These are phyloP conservation scores for Myxozyma nipponensis DNA, from an alignment of 805 yeast species.

Conservation along the genomic window DNA sequence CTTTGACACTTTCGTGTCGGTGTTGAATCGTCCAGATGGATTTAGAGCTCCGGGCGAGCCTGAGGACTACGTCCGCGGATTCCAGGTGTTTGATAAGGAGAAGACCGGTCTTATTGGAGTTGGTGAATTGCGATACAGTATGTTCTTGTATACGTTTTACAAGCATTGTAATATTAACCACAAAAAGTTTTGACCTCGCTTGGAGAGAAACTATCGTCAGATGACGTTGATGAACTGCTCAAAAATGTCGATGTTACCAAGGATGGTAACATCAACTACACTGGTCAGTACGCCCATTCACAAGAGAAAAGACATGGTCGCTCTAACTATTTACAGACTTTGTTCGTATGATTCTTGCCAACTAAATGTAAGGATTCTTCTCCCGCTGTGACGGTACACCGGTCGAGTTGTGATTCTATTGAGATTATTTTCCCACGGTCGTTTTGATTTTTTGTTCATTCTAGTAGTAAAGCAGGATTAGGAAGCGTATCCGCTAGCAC, in stretches of 20 bases:
- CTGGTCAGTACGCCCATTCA: constrained; percentile 40
- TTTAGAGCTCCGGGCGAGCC: constrained; percentile 85
- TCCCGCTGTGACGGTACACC: too few species aligned
- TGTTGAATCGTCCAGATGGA: constrained; percentile 82
- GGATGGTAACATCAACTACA: constrained; percentile 93
- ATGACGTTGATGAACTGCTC: constrained; percentile 91
- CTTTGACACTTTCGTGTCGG: constrained; percentile 69
- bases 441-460: too few species aligned
- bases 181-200: constrained; percentile 69
- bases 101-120: constrained; percentile 94
- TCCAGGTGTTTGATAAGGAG: constrained; percentile 97
- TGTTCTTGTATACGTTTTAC: not conserved
- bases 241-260: constrained; percentile 92
- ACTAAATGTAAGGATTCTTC: too few species aligned
- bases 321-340: constrained; percentile 35
- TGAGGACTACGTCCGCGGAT: constrained; percentile 88
- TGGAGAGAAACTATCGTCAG: constrained; percentile 87
- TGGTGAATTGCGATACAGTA: constrained; percentile 86
- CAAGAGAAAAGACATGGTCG: not conserved
- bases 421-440: too few species aligned
- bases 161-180: not conserved
- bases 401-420: too few species aligned
- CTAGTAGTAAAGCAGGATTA: too few species aligned
- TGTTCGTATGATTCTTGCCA: constrained; percentile 30
- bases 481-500: too few species aligned